Evolutionary conservation across 1,284 basidiomycete genomes (phyloP).

Genomic region (Cerrena zonata): DNA sequence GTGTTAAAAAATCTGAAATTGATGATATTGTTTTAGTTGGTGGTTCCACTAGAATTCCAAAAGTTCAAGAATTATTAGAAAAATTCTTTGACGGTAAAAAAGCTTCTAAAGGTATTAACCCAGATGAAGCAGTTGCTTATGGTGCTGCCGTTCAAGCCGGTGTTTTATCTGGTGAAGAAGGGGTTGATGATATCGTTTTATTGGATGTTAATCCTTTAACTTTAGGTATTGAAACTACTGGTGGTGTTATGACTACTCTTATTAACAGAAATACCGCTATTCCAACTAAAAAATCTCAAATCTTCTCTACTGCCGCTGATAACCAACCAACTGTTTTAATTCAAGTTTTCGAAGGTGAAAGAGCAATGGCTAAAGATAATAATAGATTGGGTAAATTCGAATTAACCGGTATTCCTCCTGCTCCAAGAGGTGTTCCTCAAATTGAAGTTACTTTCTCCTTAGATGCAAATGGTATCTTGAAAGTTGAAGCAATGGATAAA

Average conservation of each 20-base stretch:
- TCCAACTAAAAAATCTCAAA: slow-evolving; percentile 95
- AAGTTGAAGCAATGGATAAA: slow-evolving; percentile 84
- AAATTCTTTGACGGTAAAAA: slow-evolving; percentile 93
- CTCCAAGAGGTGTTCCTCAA: slow-evolving; percentile 91
- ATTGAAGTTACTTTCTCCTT: slow-evolving; percentile 92
- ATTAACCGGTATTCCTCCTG: slow-evolving; percentile 86
- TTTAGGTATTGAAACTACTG: slow-evolving; percentile 96
- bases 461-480: slow-evolving; percentile 90
- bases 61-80: slow-evolving; percentile 94
- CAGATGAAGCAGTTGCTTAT: slow-evolving; percentile 70
- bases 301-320: slow-evolving; percentile 94
- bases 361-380: slow-evolving; percentile 95
- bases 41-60: slow-evolving; percentile 97
- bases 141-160: slow-evolving; percentile 77
- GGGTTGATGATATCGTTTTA: slow-evolving; percentile 80
- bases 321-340: slow-evolving; percentile 91
- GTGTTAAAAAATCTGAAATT: slow-evolving; percentile 95
- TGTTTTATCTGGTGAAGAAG: slow-evolving; percentile 86
- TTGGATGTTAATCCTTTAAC: slow-evolving; percentile 94
- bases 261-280: slow-evolving; percentile 96
- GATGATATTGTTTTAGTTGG: slow-evolving; percentile 91
- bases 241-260: slow-evolving; percentile 96
- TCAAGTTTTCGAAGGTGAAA: slow-evolving; percentile 92
- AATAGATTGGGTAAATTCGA: slow-evolving; percentile 97
- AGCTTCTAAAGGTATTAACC: slow-evolving; percentile 88